Evolutionary conservation across 495 filamentous ascomycete genomes (phyloP), one percentile per base, ranked within the genome.

Genomic region (Lindgomyces ingoldianus): DNA sequence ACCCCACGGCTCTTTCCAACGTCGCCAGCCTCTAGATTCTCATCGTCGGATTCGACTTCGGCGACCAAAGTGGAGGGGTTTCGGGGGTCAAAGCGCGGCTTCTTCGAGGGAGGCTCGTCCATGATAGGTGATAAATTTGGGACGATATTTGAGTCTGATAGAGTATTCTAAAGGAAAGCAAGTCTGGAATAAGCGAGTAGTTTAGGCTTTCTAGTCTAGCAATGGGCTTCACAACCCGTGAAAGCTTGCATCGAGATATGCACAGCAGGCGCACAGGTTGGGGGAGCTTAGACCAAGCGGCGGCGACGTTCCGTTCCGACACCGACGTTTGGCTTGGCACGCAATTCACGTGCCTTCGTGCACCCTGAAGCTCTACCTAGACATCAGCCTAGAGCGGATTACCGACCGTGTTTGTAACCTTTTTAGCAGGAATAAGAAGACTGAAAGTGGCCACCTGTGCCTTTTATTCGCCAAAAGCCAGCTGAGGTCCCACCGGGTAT

Each of bases 61-160:
- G 91, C 85, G 3, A 89, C 92, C 0, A 98, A 84, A 0, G 91
- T 89, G 21, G 91, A 96, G 0, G 94, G 94, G 72, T 98, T 98
- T 67, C 95, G 90, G 24, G 92, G 78, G 75, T 98, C 95, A 79
- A 99, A 99, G 73, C 90, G 91, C 26, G 91, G 89, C 74, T 93
- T 96, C 72, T 97, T 97, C 53, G 82, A 76, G 1, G 79, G 79
- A 30, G 80, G 75, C 58, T 77, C 69, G n/a, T 65, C 33, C 33
- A 39, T 39, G 33, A 14, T 14, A 6, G 33, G 33, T 39, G 33
- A 14, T 39, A 6, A 6, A 14, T 14, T 39, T n/a, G n/a, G n/a
- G n/a, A n/a, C n/a, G n/a, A n/a, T n/a, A n/a, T n/a, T n/a, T n/a
- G n/a, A n/a, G n/a, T n/a, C n/a, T n/a, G n/a, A n/a, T n/a, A n/a